Evolutionary conservation across 805 yeast genomes (phyloP), one percentile per base, ranked within the genome.

Genomic region (Wickerhamomyces silvicola): DNA sequence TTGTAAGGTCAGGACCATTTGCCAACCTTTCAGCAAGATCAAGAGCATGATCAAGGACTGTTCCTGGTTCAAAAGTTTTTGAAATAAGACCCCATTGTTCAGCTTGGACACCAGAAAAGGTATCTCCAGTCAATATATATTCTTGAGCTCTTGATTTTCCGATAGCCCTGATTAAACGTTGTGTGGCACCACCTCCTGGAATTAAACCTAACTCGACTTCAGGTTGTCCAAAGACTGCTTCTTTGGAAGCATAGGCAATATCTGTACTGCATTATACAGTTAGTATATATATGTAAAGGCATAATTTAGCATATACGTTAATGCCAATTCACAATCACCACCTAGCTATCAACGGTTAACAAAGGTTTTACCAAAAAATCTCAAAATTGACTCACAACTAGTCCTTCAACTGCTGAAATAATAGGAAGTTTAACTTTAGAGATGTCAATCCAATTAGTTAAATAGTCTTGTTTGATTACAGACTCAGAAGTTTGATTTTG

Each of bases 141-240:
- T 71, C 75, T 66, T 66, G 64, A 10, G 77, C 74, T 22, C 58
- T 54, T 9, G 71, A 56, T 49, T 70, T 68, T 11, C 78, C 77
- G 39, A 71, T 57, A 11, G 69, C 63, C 22, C 63, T 52, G 15
- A 67, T 56, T 25, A 71, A 57, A 15, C 77, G 57, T 48, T 72
- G 75, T 1, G 76, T 68, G 12, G 76, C 78, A 12, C 78, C 78
- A 9, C 73, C 64, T 13, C 70, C 73, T 18, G 74, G 74, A 26
- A 68, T 58, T 13, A 70, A 58, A 4, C 77, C 78, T 17, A 71
- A 55, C 37, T 63, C 65, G 46, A 71, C 66, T 48, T 71, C 78
- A 17, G 78, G 78, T 48, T 70, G 75, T 9, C 77, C 78, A 41
- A 71, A 70, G 24, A 48, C 49, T 13, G 76, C 72, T 35, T 55